A percentile compares a stretch with the other conserved stretches of the same genome.
Conservation (phyloP, 768 basidiomycete species). For the Boletus rubescentipes region DNA sequence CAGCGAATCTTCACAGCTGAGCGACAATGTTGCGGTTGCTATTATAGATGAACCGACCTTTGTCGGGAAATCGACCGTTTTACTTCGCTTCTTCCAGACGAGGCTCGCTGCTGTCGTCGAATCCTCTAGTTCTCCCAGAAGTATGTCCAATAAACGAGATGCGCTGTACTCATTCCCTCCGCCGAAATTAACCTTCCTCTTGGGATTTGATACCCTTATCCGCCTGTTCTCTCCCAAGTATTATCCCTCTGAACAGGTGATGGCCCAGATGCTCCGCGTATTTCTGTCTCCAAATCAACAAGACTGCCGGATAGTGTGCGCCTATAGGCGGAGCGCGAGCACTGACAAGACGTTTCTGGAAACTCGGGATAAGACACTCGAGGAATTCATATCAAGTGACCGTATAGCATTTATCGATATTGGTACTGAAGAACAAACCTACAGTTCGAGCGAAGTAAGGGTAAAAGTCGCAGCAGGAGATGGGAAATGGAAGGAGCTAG, state of each 20-base stretch:
- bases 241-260: constrained; percentile 54
- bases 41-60: constrained; percentile 89
- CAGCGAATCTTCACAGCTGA: constrained; percentile 2
- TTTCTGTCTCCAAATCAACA: constrained; percentile 62
- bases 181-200: constrained; percentile 62
- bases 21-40: constrained; percentile 66
- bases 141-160: constrained; percentile 13
- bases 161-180: constrained; percentile 5
- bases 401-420: constrained; percentile 64
- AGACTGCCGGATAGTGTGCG: constrained; percentile 65
- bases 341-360: constrained; percentile 24
- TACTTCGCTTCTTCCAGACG: constrained; percentile 51
- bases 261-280: constrained; percentile 52
- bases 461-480: constrained; percentile 19
- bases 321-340: constrained; percentile 43
- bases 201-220: constrained; percentile 84
- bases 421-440: constrained; percentile 49
- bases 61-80: constrained; percentile 68
- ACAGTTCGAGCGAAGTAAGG: constrained; percentile 73
- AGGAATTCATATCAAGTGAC: constrained; percentile 49
- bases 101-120: constrained; percentile 14
- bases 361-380: constrained; percentile 28
- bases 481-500: constrained; percentile 46
- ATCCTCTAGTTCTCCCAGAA: neutral
- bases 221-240: constrained; percentile 77